A percentile compares a stretch with the other conserved stretches of the same genome.
Evolutionary conservation across 1,284 basidiomycete genomes (phyloP).

Genomic region (Leccinum pseudoinsigne): DNA sequence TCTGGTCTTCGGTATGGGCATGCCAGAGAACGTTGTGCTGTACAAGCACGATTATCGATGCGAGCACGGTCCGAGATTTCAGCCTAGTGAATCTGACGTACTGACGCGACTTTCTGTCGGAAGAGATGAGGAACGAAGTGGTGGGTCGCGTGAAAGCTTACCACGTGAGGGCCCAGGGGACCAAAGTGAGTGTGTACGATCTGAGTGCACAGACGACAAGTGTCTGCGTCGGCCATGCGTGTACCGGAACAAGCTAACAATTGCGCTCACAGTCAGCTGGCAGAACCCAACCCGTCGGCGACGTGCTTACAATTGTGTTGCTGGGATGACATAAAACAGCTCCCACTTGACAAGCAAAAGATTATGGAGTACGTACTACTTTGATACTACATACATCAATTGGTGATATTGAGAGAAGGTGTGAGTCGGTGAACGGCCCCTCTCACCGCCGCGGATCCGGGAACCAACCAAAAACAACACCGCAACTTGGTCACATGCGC

Average conservation of each 20-base stretch:
- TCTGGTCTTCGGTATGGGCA: constrained; percentile 70
- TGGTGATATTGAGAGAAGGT: not conserved
- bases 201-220: constrained; percentile 69
- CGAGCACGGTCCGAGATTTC: constrained; percentile 67
- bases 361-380: not conserved
- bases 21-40: constrained; percentile 94
- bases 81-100: constrained; percentile 63
- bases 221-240: constrained; percentile 74
- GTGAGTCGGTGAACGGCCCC: too few species aligned
- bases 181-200: constrained; percentile 82
- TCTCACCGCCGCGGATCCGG: constrained; percentile 16
- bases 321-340: constrained; percentile 8
- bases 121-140: constrained; percentile 9
- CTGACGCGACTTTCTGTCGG: constrained; percentile 72
- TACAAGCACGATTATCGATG: constrained; percentile 76
- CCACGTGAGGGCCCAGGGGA: constrained; percentile 43
- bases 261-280: not conserved
- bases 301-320: not conserved
- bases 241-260: not conserved
- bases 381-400: not conserved
- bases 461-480: not conserved
- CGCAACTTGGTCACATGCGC: constrained; percentile 21
- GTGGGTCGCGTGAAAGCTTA: constrained; percentile 30
- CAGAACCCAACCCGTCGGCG: not conserved
- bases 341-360: not conserved